Percentiles rank a stretch among this genome's conserved stretches.
Conservation (phyloP, 331 rosid genomes). For the Acacia pycnantha region DNA sequence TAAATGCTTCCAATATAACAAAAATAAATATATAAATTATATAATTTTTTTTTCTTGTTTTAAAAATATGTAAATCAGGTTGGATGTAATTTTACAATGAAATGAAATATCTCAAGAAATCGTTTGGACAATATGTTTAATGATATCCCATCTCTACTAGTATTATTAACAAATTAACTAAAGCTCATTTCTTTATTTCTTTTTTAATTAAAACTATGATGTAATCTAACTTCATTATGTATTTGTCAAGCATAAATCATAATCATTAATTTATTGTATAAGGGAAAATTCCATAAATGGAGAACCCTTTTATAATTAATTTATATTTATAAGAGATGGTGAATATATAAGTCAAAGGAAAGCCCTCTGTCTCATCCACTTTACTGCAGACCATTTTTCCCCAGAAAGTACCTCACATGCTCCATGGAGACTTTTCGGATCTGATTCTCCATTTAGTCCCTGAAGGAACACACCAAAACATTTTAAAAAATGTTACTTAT, state of each 20-base stretch:
- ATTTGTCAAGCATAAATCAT: neutral
- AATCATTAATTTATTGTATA: neutral
- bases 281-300: neutral
- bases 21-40: too few species aligned
- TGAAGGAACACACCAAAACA: neutral
- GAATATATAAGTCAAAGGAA: neutral
- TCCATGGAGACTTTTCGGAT: conserved; percentile 7
- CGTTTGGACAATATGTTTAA: neutral
- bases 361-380: conserved; percentile 13
- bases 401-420: conserved; percentile 26
- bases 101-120: neutral
- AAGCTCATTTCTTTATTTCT: neutral
- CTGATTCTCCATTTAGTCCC: conserved; percentile 11
- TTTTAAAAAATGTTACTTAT: neutral
- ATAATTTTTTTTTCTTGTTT: too few species aligned
- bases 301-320: neutral
- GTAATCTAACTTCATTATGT: neutral
- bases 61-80: neutral
- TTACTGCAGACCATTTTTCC: conserved; percentile 11
- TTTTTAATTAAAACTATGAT: neutral
- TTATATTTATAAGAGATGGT: neutral
- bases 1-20: too few species aligned
- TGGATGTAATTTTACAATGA: neutral
- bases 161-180: neutral
- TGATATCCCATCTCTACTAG: neutral